Evolutionary conservation across 495 filamentous ascomycete species (phyloP), one percentile per base, ranked within the genome.

Genomic region (Darksidea phi): DNA sequence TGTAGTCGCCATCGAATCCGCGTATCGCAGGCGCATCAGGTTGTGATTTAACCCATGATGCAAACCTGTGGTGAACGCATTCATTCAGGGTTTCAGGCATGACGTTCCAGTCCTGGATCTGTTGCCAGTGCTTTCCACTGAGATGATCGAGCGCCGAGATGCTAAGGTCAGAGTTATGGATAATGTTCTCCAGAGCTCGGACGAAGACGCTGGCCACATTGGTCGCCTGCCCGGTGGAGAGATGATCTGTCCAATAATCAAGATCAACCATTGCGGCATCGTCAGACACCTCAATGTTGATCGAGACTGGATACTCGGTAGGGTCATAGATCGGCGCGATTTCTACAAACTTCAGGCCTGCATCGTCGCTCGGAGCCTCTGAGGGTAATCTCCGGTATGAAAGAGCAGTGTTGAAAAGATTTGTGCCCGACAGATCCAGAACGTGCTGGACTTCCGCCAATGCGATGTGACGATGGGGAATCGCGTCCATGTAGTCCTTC

Each of bases 221-320:
- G 50, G 73, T 71, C 59, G 78, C 77, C 50, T 79, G 78, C 7
- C 75, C 72, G 1, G 64, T 64, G 2, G 78, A 79, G 60, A 79
- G 74, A 38, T 79, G 74, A 7, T 75, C 70, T 28, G 76, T 75
- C 61, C 75, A 77, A 70, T 73, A 80, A 57, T 80, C 78, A 6
- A 81, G 63, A 57, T 78, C 76, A 43, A 79, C 73, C 59, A 72
- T 71, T 48, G 78, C 68, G 55, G 75, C 72, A 48, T 73, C 72
- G 26, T 71, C 67, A 52, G 76, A 58, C 2, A 77, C 66, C 62
- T 79, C 78, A 7, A 78, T 76, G 57, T 78, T 73, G 18, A 81
- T 69, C 6, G 62, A 66, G 6, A 66, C 62, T 6, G 55, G 56
- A 52, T 66, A 66, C 21, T 66, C 62, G 10, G 62, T 66, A 23